These are phyloP conservation scores for Amyloporia xantha DNA, from an alignment of 768 basidiomycete species.

Conservation along the genomic window DNA sequence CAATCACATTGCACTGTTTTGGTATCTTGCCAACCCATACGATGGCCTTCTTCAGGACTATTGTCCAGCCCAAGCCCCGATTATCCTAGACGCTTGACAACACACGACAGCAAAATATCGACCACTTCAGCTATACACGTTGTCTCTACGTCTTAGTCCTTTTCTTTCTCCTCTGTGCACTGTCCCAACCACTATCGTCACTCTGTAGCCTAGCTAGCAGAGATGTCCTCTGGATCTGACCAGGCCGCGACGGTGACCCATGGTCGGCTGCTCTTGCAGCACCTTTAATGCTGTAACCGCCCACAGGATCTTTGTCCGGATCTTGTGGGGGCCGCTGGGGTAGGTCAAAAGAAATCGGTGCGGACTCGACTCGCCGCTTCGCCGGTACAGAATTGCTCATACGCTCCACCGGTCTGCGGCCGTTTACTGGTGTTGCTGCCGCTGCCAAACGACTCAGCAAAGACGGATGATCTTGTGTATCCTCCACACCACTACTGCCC, in stretches of 20 bases:
- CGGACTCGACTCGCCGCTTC: slow-evolving; percentile 15
- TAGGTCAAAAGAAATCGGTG: background rate
- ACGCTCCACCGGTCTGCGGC: slow-evolving; percentile 1
- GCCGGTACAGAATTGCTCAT: slow-evolving; percentile 14
- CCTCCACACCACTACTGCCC: slow-evolving; percentile 2
- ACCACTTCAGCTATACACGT: background rate
- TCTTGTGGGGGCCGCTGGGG: slow-evolving; percentile 10
- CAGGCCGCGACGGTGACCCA: slow-evolving; percentile 1
- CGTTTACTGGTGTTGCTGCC: slow-evolving; percentile 4
- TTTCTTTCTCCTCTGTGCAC: slow-evolving; percentile 9
- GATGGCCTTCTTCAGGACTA: background rate
- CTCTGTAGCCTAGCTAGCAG: slow-evolving; percentile 12
- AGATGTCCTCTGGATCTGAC: background rate
- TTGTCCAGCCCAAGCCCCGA: background rate
- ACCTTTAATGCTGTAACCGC: slow-evolving; percentile 50
- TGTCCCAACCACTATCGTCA: slow-evolving; percentile 5
- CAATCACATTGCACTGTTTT: background rate
- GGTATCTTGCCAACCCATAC: background rate
- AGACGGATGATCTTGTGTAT: slow-evolving; percentile 11
- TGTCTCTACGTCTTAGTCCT: slow-evolving; percentile 11
- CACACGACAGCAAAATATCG: too few relatives aligned
- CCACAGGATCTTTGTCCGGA: slow-evolving; percentile 29
- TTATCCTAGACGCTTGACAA: too few relatives aligned
- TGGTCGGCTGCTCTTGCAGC: slow-evolving; percentile 41
- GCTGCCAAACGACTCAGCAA: slow-evolving; percentile 21